A percentile compares a stretch with the other conserved stretches of the same genome.
Conservation (phyloP, 75 land plant species). For the Larix kaempferi region DNA sequence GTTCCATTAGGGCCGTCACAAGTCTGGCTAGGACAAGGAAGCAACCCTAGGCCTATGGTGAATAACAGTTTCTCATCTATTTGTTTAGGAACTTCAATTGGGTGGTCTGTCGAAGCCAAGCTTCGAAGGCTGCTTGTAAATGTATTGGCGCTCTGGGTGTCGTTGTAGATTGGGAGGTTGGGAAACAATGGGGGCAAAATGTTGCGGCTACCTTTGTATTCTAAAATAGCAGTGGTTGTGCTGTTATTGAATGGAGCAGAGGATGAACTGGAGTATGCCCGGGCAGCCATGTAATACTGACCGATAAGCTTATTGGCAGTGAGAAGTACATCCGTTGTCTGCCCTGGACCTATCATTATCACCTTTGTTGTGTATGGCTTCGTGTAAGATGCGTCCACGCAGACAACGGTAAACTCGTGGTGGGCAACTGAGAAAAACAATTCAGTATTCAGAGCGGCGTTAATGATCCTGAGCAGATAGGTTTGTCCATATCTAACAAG, state of each 20-base stretch:
- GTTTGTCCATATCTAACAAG: no score
- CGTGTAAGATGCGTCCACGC: no score
- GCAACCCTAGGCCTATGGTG: no score
- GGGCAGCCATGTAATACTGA: background rate
- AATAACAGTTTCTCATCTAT: no score
- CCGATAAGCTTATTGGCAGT: conserved; percentile 10
- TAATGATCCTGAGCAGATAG: no score
- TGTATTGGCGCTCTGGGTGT: conserved; percentile 6
- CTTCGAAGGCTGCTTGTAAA: conserved; percentile 12
- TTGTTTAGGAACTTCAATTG: conserved; percentile 17
- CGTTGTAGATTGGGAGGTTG: conserved; percentile 19
- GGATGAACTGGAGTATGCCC: no score
- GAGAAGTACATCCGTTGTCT: conserved; percentile 26
- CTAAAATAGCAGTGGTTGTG: no score
- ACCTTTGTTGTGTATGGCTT: background rate
- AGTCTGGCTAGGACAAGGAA: no score
- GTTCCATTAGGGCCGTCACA: background rate
- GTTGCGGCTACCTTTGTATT: background rate
- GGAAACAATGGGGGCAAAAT: background rate
- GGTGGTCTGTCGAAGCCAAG: conserved; percentile 18
- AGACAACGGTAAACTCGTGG: no score
- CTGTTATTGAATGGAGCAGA: no score
- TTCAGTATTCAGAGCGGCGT: no score
- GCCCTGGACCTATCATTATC: conserved; percentile 25
- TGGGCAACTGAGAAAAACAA: no score